phyloP scores from a whole-genome alignment of 1,284 basidiomycete species.

The Leccinum glutinopallens region DNA sequence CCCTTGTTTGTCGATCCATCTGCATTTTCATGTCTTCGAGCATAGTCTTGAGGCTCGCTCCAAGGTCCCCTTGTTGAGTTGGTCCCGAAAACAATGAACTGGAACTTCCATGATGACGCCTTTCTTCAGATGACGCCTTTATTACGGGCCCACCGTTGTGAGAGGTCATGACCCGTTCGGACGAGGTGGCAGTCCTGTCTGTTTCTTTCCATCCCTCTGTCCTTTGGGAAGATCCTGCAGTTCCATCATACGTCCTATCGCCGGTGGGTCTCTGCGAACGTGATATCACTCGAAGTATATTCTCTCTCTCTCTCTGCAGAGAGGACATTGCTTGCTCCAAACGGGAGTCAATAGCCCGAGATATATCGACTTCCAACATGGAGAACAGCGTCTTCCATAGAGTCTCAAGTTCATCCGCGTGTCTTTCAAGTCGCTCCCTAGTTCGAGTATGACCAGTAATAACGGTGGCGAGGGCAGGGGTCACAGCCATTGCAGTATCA shows the following conservation, averaged over 20 bases:
- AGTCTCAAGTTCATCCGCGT: constrained; percentile 40
- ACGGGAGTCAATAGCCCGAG: constrained; percentile 41
- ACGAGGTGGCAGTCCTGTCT: constrained; percentile 19
- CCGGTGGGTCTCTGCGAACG: constrained; percentile 23
- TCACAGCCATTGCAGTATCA: constrained; percentile 42
- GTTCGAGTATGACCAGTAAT: constrained; percentile 44
- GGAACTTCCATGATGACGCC: constrained; percentile 17
- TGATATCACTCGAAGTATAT: constrained; percentile 21
- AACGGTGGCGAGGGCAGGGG: constrained; percentile 47
- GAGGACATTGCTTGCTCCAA: constrained; percentile 40
- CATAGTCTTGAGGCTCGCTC: constrained; percentile 27
- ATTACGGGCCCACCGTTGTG: constrained; percentile 12
- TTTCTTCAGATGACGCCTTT: constrained; percentile 18
- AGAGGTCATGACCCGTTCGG: constrained; percentile 19
- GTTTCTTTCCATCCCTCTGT: constrained; percentile 21
- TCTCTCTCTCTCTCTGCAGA: constrained; percentile 40
- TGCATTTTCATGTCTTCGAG: constrained; percentile 37
- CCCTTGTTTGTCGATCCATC: constrained; percentile 36
- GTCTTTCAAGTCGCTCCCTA: constrained; percentile 43
- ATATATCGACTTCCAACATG: constrained; percentile 42
- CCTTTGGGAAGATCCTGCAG: constrained; percentile 18
- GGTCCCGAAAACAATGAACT: constrained; percentile 20
- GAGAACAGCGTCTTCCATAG: constrained; percentile 50
- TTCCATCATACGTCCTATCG: constrained; percentile 17
- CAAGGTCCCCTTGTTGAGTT: constrained; percentile 28